Evolutionary conservation across 495 filamentous ascomycete genomes (phyloP).

Genomic region (Penicillium parvum): DNA sequence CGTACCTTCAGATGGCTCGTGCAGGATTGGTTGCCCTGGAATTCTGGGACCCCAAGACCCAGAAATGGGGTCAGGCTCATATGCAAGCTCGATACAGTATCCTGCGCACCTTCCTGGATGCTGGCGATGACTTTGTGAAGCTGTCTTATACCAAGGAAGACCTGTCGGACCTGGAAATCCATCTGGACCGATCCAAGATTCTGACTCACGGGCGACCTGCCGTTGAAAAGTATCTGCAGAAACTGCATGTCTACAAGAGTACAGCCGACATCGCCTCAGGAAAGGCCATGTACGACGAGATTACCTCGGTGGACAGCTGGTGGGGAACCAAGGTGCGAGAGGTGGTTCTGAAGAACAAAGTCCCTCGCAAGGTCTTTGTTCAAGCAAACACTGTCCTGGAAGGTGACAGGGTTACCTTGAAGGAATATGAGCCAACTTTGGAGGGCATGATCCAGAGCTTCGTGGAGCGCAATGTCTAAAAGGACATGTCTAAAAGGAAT

Average conservation of each 20-base stretch:
- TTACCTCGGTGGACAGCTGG: conserved; percentile 77
- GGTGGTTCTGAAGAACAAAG: conserved; percentile 78
- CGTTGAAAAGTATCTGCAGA: conserved; percentile 84
- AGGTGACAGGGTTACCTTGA: conserved; percentile 70
- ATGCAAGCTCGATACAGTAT: conserved; percentile 94
- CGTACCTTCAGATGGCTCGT: conserved; percentile 88
- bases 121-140: conserved; percentile 76
- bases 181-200: conserved; percentile 80
- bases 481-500: too few species aligned
- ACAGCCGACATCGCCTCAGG: conserved; percentile 79
- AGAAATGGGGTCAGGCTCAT: conserved; percentile 93
- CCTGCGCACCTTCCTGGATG: conserved; percentile 79
- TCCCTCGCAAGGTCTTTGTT: conserved; percentile 92
- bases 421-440: conserved; percentile 82
- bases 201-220: conserved; percentile 63
- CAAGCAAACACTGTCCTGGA: conserved; percentile 82
- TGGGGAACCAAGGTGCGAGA: conserved; percentile 73
- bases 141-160: conserved; percentile 70
- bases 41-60: conserved; percentile 78
- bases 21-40: conserved; percentile 82
- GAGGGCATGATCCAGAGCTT: conserved; percentile 90
- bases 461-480: conserved; percentile 67
- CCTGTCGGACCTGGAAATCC: conserved; percentile 74
- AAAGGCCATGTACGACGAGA: conserved; percentile 70
- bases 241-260: conserved; percentile 87